These are phyloP conservation scores for Hanseniaspora gamundiae DNA, from an alignment of 1,139 yeast genomes.

Conservation along the genomic window DNA sequence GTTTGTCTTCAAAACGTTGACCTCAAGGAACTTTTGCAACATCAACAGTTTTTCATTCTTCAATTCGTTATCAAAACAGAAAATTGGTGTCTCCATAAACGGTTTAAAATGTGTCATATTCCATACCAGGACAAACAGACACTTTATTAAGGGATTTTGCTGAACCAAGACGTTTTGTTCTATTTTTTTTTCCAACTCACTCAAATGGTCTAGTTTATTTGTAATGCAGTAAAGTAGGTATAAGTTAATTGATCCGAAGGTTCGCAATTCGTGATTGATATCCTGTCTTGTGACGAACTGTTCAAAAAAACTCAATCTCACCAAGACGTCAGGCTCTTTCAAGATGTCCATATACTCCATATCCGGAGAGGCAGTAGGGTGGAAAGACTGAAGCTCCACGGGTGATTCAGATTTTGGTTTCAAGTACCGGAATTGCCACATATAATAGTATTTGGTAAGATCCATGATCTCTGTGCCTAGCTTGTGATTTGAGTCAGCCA, in stretches of 20 bases:
- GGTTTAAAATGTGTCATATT: conserved; percentile 2
- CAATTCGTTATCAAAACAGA: neutral
- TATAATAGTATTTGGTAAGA: neutral
- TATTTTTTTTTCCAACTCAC: neutral
- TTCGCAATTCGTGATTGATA: neutral
- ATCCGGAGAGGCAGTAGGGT: too few species aligned
- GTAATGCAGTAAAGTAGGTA: neutral
- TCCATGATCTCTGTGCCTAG: neutral
- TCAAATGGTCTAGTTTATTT: neutral
- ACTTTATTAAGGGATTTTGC: neutral
- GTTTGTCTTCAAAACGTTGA: neutral
- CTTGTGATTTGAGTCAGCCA: neutral
- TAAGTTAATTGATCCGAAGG: neutral
- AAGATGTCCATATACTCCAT: neutral
- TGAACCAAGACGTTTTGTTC: neutral
- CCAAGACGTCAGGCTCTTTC: neutral
- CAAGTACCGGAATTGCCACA: neutral
- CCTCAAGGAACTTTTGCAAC: neutral
- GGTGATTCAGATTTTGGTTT: neutral
- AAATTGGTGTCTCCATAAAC: neutral
- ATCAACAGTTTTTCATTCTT: neutral
- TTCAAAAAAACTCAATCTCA: neutral
- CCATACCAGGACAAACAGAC: neutral
- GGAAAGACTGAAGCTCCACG: neutral
- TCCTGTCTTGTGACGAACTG: neutral